Base-by-base conservation (phyloP, 345 rosid species). In the Alliaria petiolata region DNA sequence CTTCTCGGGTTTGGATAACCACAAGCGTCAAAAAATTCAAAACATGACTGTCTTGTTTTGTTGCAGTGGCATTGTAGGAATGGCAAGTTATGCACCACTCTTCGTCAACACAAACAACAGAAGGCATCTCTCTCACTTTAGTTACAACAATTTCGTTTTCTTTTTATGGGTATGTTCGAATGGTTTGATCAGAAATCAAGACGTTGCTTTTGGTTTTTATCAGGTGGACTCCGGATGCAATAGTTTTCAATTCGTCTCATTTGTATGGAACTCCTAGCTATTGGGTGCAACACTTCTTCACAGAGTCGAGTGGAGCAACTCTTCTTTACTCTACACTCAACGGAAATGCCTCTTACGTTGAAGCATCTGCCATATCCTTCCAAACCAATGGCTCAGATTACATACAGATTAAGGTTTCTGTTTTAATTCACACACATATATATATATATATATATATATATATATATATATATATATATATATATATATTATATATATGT, bases 31-130 rank as follows among this genome's bases (percentile, higher is more conserved):
- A 26, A 39, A 22, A 2, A 3, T 7, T 15, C 2, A 25, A 11
- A 11, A 6, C 36, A 9, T 44, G 3, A 16, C 22, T 56, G 7
- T 5, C 7, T 46, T 80, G 53, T 42, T 44, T 13, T 28, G 33
- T 61, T 79, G 80, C 89, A 93, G 98, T 63, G 96, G 91, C 78
- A 26, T 83, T 35, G 98, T 93, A 39, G 84, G 74, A 69, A 93
- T 91, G 97, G 91, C 86, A 35, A 87, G 98, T 79, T 93, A 91
- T 78, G 98, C 98, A 49, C 98, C 98, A 2, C 96, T 93, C 56
- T 91, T 93, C 42, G 89, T 87, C 46, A 81, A 93, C 72, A 9
- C 82, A 68, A 89, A 89, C 31, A 82, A 93, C 62, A 84, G 87
- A 75, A 65, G 85, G 97, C 87, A 82, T n/a, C 25, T 70, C 68